Percentiles rank a stretch among this genome's conserved stretches.
Evolutionary conservation across 176 grass and related monocot species (phyloP).

Genomic region (Chloris gayana): DNA sequence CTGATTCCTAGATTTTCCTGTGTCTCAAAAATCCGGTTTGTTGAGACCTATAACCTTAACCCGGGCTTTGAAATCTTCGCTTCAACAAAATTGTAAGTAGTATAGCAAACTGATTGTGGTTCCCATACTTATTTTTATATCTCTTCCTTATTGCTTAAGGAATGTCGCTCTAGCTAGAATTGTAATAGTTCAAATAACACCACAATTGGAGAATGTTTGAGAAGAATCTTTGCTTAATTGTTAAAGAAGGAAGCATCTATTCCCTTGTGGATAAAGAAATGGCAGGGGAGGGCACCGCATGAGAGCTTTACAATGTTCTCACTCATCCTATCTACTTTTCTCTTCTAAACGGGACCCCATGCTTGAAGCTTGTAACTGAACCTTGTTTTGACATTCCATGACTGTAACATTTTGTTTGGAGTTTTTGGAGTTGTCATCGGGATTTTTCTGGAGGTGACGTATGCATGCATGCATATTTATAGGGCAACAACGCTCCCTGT

Average conservation of each 20-base stretch:
- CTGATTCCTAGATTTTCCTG: too few relatives aligned
- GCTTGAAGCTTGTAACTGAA: constrained; percentile 48
- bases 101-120: neutral
- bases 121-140: neutral
- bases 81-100: neutral
- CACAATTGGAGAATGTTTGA: constrained; percentile 64
- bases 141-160: constrained; percentile 55
- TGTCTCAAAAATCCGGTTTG: too few relatives aligned
- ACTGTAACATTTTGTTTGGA: constrained; percentile 36
- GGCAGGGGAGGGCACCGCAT: constrained; percentile 35
- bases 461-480: constrained; percentile 34
- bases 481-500: constrained; percentile 11
- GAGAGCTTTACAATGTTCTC: constrained; percentile 78
- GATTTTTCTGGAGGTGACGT: constrained; percentile 51
- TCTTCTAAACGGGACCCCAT: constrained; percentile 38
- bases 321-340: constrained; percentile 66
- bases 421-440: constrained; percentile 38
- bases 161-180: constrained; percentile 23
- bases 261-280: constrained; percentile 80
- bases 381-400: constrained; percentile 61
- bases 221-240: constrained; percentile 96
- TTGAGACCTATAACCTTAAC: neutral
- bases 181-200: constrained; percentile 33
- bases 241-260: constrained; percentile 99
- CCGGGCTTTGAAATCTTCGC: neutral